Evolutionary conservation across 2,329 filamentous ascomycete genomes (phyloP), one percentile per base, ranked within the genome.

Genomic region (Endoconidiophora polonica): DNA sequence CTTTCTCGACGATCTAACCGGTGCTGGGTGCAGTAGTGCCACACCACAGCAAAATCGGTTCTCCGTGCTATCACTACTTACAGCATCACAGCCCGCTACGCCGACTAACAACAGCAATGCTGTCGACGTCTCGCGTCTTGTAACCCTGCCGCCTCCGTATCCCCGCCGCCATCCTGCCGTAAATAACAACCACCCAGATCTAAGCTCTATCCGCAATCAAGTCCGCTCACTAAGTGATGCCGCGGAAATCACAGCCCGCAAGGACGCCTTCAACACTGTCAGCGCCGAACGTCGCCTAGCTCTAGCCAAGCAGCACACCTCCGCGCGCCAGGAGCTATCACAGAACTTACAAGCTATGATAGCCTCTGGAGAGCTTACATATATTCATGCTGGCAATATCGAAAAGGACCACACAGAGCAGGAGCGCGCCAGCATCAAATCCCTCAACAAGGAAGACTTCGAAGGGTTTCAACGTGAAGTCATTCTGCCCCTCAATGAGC

Each of bases 131-230:
- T 96, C 91, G 3, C 76, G 91, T 24, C 76, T 98, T 1, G 83
- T 98, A 3, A 95, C 91, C 0, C 71, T 98, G 26, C 91, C 91
- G 6, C 91, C 91, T 1, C 85, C 91, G 2, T 96, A 94, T 62
- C 91, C 91, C 1, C 81, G 90, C 5, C 90, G 96, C 59, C 83
- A 96, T 58, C 91, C 91, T 6, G 91, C 91, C 0, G 85, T 96
- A 14, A 95, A 94, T 62, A 98, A 96, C 60, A 93, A 78, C 57
- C 91, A 98, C 60, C 91, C 91, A 0, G 83, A 93, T 56, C 73
- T 98, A n/a, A 74, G 81, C 0, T 73, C 78, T 1, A 88, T 85
- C 44, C 79, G 91, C 46, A 78, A 72, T 2, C 74, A 79, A 0
- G 83, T 95, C 18, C 77, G 87, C 12, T 71, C 73, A 1, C 66